Conservation (phyloP, 129 eudicot genomes). For the Rutidosis leptorrhynchoides region DNA sequence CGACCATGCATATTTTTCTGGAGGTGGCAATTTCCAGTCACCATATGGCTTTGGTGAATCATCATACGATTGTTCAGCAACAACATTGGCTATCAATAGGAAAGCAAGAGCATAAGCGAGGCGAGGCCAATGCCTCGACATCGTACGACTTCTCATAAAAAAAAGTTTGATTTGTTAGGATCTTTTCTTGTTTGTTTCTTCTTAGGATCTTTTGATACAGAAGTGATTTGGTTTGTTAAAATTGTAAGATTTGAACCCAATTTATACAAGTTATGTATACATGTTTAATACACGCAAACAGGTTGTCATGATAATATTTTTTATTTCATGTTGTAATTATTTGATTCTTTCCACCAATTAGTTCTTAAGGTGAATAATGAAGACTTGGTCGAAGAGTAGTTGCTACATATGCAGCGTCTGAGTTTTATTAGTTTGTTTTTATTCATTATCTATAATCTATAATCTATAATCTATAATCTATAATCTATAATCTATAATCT, state of each 20-base stretch:
- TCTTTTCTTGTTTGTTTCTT: background rate
- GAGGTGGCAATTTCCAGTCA: slow-evolving; percentile 32
- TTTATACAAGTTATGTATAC: slow-evolving; percentile 18
- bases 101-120: slow-evolving; percentile 36
- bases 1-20: slow-evolving; percentile 14
- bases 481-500: too few relatives aligned
- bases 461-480: too few relatives aligned
- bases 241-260: slow-evolving; percentile 7
- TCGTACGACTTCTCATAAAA: slow-evolving; percentile 27
- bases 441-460: too few relatives aligned
- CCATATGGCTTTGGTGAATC: slow-evolving; percentile 23
- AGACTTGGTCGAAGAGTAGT: slow-evolving; percentile 19
- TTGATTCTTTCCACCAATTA: slow-evolving; percentile 29
- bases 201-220: background rate
- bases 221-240: slow-evolving; percentile 1
- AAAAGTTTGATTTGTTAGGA: too few relatives aligned
- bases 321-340: background rate
- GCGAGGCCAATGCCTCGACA: slow-evolving; percentile 44
- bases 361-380: slow-evolving; percentile 12
- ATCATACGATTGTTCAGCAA: slow-evolving; percentile 25
- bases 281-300: slow-evolving; percentile 24
- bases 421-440: background rate
- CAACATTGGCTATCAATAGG: slow-evolving; percentile 30
- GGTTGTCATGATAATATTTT: slow-evolving; percentile 19
- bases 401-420: background rate